Conservation (phyloP, 2,329 filamentous ascomycete species). For the Penicillium sp. region DNA sequence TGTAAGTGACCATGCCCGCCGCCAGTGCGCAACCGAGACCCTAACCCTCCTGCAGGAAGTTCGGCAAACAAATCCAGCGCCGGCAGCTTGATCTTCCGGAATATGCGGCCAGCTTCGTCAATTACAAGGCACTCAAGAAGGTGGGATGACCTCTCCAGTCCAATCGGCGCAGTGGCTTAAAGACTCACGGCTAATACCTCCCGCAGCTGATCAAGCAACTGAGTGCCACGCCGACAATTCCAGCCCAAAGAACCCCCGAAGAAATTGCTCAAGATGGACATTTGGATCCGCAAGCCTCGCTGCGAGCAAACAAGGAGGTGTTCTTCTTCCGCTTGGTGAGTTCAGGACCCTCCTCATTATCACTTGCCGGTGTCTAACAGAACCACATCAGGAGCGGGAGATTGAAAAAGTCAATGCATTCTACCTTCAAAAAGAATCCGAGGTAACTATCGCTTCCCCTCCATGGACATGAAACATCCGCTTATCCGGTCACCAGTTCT, state of each 20-base stretch:
- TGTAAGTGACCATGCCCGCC: slow-evolving; percentile 5
- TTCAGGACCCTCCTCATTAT: slow-evolving; percentile 28
- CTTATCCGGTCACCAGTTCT: slow-evolving; percentile 61
- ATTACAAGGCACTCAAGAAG: slow-evolving; percentile 99
- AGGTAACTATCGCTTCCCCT: slow-evolving; percentile 59
- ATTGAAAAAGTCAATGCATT: slow-evolving; percentile 98
- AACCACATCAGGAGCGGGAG: slow-evolving; percentile 74
- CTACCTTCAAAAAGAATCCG: slow-evolving; percentile 96
- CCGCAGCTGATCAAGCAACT: slow-evolving; percentile 94
- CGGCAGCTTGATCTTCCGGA: slow-evolving; percentile 98
- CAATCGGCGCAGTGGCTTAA: neutral
- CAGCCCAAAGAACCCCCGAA: slow-evolving; percentile 65
- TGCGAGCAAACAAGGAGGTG: slow-evolving; percentile 96
- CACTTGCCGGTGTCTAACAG: neutral
- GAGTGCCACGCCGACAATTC: slow-evolving; percentile 83
- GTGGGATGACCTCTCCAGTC: slow-evolving; percentile 47
- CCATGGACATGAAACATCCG: neutral
- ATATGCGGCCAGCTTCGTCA: slow-evolving; percentile 98
- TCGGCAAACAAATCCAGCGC: slow-evolving; percentile 99
- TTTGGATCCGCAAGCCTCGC: slow-evolving; percentile 75
- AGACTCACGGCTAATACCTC: neutral
- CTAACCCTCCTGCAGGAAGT: slow-evolving; percentile 70
- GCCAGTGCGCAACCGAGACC: neutral
- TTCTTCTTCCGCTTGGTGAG: slow-evolving; percentile 95
- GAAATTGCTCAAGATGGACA: slow-evolving; percentile 44